These are phyloP conservation scores for Curvularia lunata DNA, from an alignment of 2,329 filamentous ascomycete species.

Conservation along the genomic window DNA sequence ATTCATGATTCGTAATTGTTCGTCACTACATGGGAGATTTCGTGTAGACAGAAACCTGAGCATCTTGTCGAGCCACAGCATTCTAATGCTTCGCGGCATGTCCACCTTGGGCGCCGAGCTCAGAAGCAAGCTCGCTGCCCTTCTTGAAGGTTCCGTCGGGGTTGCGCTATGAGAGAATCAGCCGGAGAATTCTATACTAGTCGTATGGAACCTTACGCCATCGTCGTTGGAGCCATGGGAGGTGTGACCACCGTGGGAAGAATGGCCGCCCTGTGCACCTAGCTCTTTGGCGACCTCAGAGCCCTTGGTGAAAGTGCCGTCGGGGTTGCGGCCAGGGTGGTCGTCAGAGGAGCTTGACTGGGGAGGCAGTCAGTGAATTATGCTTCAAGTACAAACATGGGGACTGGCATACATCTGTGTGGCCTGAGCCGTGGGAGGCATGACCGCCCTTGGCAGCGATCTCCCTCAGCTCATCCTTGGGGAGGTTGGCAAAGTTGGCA, in stretches of 20 bases:
- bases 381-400: background rate
- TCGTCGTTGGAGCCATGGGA: conserved; percentile 17
- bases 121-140: conserved; percentile 45
- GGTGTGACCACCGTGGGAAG: conserved; percentile 30
- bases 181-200: conserved; percentile 41
- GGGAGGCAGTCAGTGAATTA: background rate
- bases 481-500: conserved; percentile 60
- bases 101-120: conserved; percentile 44
- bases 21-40: background rate
- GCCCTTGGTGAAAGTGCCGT: conserved; percentile 50
- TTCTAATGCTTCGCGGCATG: conserved; percentile 32
- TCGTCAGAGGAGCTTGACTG: background rate
- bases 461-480: conserved; percentile 57
- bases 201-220: conserved; percentile 33
- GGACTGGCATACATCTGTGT: conserved; percentile 5
- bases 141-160: conserved; percentile 51
- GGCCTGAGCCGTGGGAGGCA: conserved; percentile 42
- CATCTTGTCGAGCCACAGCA: background rate
- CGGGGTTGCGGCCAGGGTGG: conserved; percentile 41
- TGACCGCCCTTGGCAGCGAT: conserved; percentile 60
- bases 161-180: conserved; percentile 48
- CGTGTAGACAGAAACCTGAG: background rate
- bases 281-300: conserved; percentile 48
- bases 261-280: conserved; percentile 46
- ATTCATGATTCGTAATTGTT: background rate